Conservation (phyloP, 805 yeast genomes). For the Wickerhamomyces mucosus region DNA sequence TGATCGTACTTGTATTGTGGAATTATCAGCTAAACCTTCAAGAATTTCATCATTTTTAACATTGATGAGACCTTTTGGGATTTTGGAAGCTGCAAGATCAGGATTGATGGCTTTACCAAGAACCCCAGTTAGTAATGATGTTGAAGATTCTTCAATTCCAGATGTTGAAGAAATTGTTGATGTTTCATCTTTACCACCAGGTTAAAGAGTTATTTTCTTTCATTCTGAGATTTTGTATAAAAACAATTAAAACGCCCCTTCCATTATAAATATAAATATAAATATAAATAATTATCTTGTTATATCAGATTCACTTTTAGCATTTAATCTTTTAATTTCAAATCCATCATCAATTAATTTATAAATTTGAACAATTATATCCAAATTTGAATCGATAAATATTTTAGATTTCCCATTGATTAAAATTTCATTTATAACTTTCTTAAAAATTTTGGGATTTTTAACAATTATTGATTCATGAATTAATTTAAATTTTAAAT, state of each 20-base stretch:
- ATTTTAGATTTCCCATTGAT: slow-evolving; percentile 29
- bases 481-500: slow-evolving; percentile 30
- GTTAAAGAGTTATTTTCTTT: slow-evolving; percentile 38
- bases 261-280: too few relatives aligned
- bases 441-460: slow-evolving; percentile 30
- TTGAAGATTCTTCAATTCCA: slow-evolving; percentile 39
- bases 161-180: slow-evolving; percentile 71
- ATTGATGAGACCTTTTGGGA: slow-evolving; percentile 90
- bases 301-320: slow-evolving; percentile 20
- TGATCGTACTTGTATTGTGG: slow-evolving; percentile 89
- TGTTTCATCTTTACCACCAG: slow-evolving; percentile 89
- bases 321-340: slow-evolving; percentile 20
- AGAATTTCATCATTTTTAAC: slow-evolving; percentile 81
- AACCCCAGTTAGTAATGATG: slow-evolving; percentile 65
- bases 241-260: too few relatives aligned
- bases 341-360: slow-evolving; percentile 25
- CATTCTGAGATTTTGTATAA: too few relatives aligned
- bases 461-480: slow-evolving; percentile 33
- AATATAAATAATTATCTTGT: slow-evolving; percentile 1
- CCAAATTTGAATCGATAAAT: slow-evolving; percentile 28
- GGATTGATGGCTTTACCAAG: slow-evolving; percentile 99
- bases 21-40: slow-evolving; percentile 88
- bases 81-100: slow-evolving; percentile 90
- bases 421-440: slow-evolving; percentile 33
- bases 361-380: slow-evolving; percentile 17